Evolutionary conservation across 805 yeast species (phyloP).

Genomic region (Lachancea sp.): DNA sequence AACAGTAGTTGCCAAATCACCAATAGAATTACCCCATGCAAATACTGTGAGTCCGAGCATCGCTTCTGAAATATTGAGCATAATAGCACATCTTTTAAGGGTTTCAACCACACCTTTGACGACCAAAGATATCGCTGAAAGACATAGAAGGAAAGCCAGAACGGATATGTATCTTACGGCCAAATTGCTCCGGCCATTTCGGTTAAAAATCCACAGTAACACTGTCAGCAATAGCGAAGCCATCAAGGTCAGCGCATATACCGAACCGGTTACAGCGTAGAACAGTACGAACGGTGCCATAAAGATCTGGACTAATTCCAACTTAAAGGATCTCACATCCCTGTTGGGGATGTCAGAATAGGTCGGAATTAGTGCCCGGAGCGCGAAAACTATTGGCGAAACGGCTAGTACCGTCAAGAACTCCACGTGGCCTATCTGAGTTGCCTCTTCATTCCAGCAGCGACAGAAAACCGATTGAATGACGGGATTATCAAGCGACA

Average conservation of each 20-base stretch:
- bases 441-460: slow-evolving; percentile 1
- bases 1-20: slow-evolving; percentile 79
- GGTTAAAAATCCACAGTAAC: background rate
- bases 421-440: background rate
- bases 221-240: background rate
- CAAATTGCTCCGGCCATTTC: background rate
- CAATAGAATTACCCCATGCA: slow-evolving; percentile 88
- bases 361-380: background rate
- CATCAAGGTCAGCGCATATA: background rate
- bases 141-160: slow-evolving; percentile 59
- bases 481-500: slow-evolving; percentile 1
- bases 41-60: slow-evolving; percentile 81
- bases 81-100: slow-evolving; percentile 53
- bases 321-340: background rate
- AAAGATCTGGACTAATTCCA: background rate
- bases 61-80: slow-evolving; percentile 63
- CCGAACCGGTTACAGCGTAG: background rate
- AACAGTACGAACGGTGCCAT: background rate
- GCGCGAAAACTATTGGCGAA: background rate
- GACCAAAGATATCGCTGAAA: slow-evolving; percentile 54
- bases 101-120: slow-evolving; percentile 47
- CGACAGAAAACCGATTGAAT: slow-evolving; percentile 2
- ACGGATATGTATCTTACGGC: slow-evolving; percentile 13
- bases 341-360: background rate
- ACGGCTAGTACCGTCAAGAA: slow-evolving; percentile 1